Base-by-base conservation (phyloP, 192 early-diverging fungal species). In the Coemansia sp. region DNA sequence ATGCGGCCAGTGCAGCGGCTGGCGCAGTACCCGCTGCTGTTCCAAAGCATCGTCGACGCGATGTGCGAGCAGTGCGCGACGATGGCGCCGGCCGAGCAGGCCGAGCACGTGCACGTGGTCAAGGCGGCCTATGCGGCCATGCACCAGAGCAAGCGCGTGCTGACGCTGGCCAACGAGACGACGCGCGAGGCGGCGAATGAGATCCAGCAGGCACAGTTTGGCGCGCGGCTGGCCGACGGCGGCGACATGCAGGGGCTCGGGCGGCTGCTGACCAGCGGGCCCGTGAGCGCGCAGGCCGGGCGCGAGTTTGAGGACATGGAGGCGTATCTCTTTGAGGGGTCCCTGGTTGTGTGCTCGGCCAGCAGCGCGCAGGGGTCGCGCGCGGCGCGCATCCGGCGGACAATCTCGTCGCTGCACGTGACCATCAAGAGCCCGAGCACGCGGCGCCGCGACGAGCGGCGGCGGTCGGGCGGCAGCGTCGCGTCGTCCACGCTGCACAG, bases 1-100 rank as follows among this genome's bases (percentile, higher is more conserved):
- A 71, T 79, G 62, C 65, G 76, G 9, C 76, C 76, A 14, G 62
- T 79, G 27, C 76, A 79, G 65, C 61, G 76, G 8, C 59, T 79
- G 35, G 76, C 76, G 9, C 76, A 79, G 59, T 79, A 79, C 56
- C 69, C 76, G 44, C 56, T 79, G 0, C 10, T 79, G 40, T 72
- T 79, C 66, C 69, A 72, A 30, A 69, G 59, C 56, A 71, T 79
- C 21, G 65, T 59, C 6, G 65, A 71, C 22, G 69, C 58, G 5
- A 31, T 62, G 35, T 69, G 52, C 62, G 62, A 65, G 25, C 47
- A 50, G 19, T 60, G 65, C 22, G 25, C 28, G 7, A 12, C 22
- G 6, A 25, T 67, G 40, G 23, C 43, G 2, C 44, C 27, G 23
- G 40, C 50, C 5, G 48, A 71, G 12, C 51, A 65, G 52, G 32